Base-by-base conservation (phyloP, 305 asterid species). In the Fraxinus sp. region DNA sequence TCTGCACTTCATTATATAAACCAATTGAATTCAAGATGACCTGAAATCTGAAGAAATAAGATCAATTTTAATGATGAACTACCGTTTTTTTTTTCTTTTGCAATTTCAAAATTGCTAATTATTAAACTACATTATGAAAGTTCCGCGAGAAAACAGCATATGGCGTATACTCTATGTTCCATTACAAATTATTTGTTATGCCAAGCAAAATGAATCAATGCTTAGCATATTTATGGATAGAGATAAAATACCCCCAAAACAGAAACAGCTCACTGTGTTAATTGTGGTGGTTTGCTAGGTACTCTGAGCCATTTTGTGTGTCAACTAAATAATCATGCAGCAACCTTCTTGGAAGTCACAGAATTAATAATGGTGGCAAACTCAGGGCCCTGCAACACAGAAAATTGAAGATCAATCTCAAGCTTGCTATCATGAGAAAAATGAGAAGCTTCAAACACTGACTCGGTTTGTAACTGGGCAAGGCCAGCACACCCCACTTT, bases 261-360 rank as follows among this genome's bases (percentile, higher is more conserved):
- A 59, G 55, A 71, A 83, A 77, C 35, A 77, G 80, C 84, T 32
- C 35, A 22, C 11, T n/a, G 81, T 73, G 57, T 85, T 46, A 77
- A 81, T 77, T 78, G 71, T 80, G 35, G 49, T 80, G 39, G 78
- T 76, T 83, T 43, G 84, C 83, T 68, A 76, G 86, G 80, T 87
- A 72, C 89, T 86, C 89, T 76, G 75, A 81, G 83, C 82, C 89
- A 82, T 84, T 87, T 78, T 62, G 43, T 81, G 35, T 64, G 77
- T 46, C 43, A 72, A 78, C 81, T 70, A 11, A 72, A 68, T 75
- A 72, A 87, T 92, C 92, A 95, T 43, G 94, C 97, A 76, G 96
- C 92, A 32, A 94, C 97, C 92, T 92, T 95, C 90, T 95, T 95
- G 62, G 97, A 91, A 64, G 97, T 90, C 79, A 94, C 99, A 16